Evolutionary conservation across 1,284 basidiomycete genomes (phyloP).

Genomic region (Ceratobasidium sp.): DNA sequence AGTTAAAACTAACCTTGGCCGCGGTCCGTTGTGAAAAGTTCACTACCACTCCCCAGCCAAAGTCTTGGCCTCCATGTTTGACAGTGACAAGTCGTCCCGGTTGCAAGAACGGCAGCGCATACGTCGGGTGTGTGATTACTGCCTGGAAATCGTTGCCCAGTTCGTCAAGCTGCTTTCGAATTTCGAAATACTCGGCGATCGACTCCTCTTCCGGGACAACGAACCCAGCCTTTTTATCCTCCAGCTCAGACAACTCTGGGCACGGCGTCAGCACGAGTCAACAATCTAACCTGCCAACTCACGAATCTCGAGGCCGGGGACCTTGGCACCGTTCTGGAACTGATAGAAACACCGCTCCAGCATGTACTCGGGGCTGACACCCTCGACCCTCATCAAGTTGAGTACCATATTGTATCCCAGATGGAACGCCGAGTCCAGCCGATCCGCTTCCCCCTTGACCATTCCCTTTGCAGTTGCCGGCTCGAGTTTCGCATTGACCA

Average conservation of each 20-base stretch:
- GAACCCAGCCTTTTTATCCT: slow-evolving; percentile 73
- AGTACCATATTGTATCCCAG: slow-evolving; percentile 99
- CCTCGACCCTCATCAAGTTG: slow-evolving; percentile 98
- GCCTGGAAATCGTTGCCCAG: slow-evolving; percentile 88
- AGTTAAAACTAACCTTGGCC: slow-evolving; percentile 63
- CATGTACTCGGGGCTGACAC: slow-evolving; percentile 99
- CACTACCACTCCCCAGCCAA: slow-evolving; percentile 95
- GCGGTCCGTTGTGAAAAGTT: slow-evolving; percentile 89
- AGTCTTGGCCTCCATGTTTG: slow-evolving; percentile 87
- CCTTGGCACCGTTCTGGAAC: slow-evolving; percentile 92
- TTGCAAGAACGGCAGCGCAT: slow-evolving; percentile 93
- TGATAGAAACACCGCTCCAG: slow-evolving; percentile 98
- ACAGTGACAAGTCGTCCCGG: slow-evolving; percentile 91
- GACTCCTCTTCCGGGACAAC: slow-evolving; percentile 84
- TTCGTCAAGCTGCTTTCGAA: slow-evolving; percentile 89
- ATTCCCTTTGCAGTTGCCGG: slow-evolving; percentile 92
- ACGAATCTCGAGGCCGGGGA: slow-evolving; percentile 90
- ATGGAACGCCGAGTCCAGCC: slow-evolving; percentile 98
- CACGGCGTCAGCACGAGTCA: slow-evolving; percentile 14
- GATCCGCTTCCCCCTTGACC: slow-evolving; percentile 98
- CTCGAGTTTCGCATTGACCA: slow-evolving; percentile 99
- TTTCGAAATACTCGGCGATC: slow-evolving; percentile 91
- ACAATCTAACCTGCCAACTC: slow-evolving; percentile 51
- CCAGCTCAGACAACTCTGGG: slow-evolving; percentile 79
- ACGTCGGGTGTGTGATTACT: slow-evolving; percentile 94